Conservation (phyloP, 768 basidiomycete species). For the Stropharia rugosoannulata region DNA sequence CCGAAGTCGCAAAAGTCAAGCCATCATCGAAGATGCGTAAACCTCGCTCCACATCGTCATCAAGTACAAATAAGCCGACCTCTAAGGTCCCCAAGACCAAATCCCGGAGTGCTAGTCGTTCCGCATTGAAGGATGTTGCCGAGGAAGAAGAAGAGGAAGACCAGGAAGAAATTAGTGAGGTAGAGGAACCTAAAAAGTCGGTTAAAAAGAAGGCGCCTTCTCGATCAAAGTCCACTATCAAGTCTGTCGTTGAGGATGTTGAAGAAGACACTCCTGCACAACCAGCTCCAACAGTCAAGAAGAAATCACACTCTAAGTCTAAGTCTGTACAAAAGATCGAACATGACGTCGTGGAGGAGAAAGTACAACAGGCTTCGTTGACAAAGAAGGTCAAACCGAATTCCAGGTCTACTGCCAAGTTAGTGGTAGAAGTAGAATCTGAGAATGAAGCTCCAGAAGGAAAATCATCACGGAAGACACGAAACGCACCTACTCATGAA, state of each 20-base stretch:
- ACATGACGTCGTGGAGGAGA: background rate
- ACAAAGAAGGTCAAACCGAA: background rate
- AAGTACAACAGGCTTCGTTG: background rate
- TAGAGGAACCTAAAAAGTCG: constrained; percentile 4
- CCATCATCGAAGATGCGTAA: constrained; percentile 22
- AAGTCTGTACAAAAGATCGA: background rate
- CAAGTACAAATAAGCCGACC: constrained; percentile 17
- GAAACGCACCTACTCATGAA: constrained; percentile 17
- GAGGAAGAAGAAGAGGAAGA: constrained; percentile 22
- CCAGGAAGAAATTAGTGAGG: constrained; percentile 8
- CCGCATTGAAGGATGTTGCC: constrained; percentile 23
- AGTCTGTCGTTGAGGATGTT: constrained; percentile 4
- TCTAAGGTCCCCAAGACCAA: constrained; percentile 20
- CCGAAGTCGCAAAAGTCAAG: constrained; percentile 11
- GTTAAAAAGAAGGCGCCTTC: constrained; percentile 13
- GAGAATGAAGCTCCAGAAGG: constrained; percentile 9
- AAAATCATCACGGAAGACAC: constrained; percentile 21
- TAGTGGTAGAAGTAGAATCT: background rate
- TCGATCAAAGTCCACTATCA: constrained; percentile 11
- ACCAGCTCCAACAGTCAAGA: background rate
- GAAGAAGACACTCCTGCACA: background rate
- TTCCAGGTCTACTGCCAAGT: background rate
- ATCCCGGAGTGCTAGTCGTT: constrained; percentile 20
- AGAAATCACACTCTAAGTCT: background rate
- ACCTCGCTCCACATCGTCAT: constrained; percentile 17